Evolutionary conservation across 495 filamentous ascomycete genomes (phyloP).

Genomic region (Aspergillus funiculosus): DNA sequence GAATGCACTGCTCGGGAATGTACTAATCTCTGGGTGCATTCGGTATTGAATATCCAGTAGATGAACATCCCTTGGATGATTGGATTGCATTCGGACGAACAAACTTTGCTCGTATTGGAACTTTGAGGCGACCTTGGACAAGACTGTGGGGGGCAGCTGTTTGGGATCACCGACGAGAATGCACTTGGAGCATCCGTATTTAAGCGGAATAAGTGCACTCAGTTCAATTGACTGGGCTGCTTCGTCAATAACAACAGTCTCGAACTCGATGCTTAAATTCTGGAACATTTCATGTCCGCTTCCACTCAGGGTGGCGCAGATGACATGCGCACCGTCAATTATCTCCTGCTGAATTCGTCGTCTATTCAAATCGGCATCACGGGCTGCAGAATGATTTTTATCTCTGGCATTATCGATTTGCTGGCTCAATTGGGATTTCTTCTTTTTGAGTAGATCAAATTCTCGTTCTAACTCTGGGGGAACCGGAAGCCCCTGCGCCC

Average conservation of each 20-base stretch:
- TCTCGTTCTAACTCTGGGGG: constrained; percentile 64
- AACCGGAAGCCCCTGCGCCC: constrained; percentile 54
- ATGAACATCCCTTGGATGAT: constrained; percentile 84
- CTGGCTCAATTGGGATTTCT: constrained; percentile 66
- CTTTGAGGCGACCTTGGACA: constrained; percentile 84
- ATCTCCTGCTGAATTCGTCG: constrained; percentile 84
- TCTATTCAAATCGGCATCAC: constrained; percentile 79
- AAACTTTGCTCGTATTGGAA: constrained; percentile 97
- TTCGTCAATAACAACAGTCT: constrained; percentile 97
- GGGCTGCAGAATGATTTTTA: constrained; percentile 65
- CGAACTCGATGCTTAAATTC: constrained; percentile 88
- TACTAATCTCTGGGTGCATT: constrained; percentile 95
- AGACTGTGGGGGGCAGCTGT: constrained; percentile 89
- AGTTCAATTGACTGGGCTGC: constrained; percentile 97
- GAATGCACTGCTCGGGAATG: constrained; percentile 83
- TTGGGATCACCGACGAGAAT: constrained; percentile 97
- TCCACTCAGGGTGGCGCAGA: constrained; percentile 92
- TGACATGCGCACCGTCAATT: constrained; percentile 80
- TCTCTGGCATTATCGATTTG: constrained; percentile 82
- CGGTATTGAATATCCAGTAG: constrained; percentile 94
- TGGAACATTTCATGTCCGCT: constrained; percentile 98
- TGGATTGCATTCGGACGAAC: constrained; percentile 95
- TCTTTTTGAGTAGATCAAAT: constrained; percentile 68
- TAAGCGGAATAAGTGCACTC: constrained; percentile 91
- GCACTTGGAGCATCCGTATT: constrained; percentile 96